Base-by-base conservation (phyloP, 2,329 filamentous ascomycete species). In the Cytospora leucostoma region DNA sequence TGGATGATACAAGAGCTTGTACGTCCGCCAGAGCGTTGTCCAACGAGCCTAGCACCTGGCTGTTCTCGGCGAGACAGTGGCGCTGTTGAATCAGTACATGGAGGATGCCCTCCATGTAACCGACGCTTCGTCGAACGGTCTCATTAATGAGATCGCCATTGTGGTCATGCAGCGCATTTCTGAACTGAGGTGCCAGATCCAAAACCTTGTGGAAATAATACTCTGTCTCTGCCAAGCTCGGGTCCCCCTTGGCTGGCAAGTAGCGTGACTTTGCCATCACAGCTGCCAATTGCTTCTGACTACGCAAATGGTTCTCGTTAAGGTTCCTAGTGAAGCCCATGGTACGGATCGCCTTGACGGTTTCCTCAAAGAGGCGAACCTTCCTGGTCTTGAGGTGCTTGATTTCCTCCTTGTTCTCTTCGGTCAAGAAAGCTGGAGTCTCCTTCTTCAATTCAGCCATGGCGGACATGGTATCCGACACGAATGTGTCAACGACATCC, bases 351-450 rank as follows among this genome's bases (percentile, higher is more conserved):
- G 88, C 86, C 71, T 91, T 93, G 67, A 99, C 79, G 0, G 91
- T 93, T 69, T 98, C 94, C 0, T 92, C 91, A 70, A 96, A 95
- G 15, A 98, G 83, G 69, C 93, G 93, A 51, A 92, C 87, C 77
- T 99, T 99, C 70, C 92, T 86, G 3, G 87, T 88, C 79, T 97
- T 98, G 68, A 98, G 85, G 74, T 97, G 92, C 75, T 96, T 93
- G 65, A 97, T 86, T 17, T 84, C 75, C 12, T 88, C 84, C 72
- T 93, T 94, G 74, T 95, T 97, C 51, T 97, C 93, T 33, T 97
- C 91, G 0, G 85, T 97, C 53, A 96, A 77, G n/a, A 83, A 82
- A 0, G 84, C 80, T 0, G 95, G 95, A 0, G 95, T 99, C 67
- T 92, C 90, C 64, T 92, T 92, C 67, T 89, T 89, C 64, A 98